Base-by-base conservation (phyloP, 805 yeast genomes). In the Saccharomycopsis guyanensis region DNA sequence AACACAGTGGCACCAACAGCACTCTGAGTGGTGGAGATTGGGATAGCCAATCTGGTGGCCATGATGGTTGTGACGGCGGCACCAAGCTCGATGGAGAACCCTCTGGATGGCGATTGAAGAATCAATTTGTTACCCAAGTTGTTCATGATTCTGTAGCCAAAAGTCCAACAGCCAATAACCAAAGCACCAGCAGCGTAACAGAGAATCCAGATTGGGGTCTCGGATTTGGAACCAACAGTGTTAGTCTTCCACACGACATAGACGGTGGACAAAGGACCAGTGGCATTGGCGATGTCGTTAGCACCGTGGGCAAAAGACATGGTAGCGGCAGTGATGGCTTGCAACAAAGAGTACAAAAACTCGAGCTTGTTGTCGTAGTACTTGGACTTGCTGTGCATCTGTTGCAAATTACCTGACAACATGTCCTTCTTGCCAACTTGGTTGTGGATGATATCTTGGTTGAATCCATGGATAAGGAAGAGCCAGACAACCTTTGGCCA, bases 241-340 rank as follows among this genome's bases (percentile, higher is more conserved):
- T 78, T 76, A 31, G 76, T 62, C 19, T 61, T 61, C 87, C 88
- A 82, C 22, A 78, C 68, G 37, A 69, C 62, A 60, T 78, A 82
- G 19, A 82, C 73, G 12, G 87, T 72, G 38, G 87, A 66, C 55
- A 80, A 68, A 29, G 91, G 89, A 54, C 87, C 89, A 27, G 84
- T 74, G 33, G 91, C 88, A 56, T 82, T 82, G 41, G 87, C 73
- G 52, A 83, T 80, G 64, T 82, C 91, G 58, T 82, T 82, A 34
- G 91, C 80, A 47, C 91, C 91, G 58, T 82, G 91, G 4, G 89
- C 86, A 62, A 83, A 81, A 1, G 89, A 82, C 82, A 82, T 81
- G 42, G 87, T 82, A 55, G 79, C 73, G 13, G 91, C 89, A 36
- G 89, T 82, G 52, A 82, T 63, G 43, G 78, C 80, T 64, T 82